Evolutionary conservation across 345 rosid species (phyloP).

Genomic region (Eucalyptus marginata): DNA sequence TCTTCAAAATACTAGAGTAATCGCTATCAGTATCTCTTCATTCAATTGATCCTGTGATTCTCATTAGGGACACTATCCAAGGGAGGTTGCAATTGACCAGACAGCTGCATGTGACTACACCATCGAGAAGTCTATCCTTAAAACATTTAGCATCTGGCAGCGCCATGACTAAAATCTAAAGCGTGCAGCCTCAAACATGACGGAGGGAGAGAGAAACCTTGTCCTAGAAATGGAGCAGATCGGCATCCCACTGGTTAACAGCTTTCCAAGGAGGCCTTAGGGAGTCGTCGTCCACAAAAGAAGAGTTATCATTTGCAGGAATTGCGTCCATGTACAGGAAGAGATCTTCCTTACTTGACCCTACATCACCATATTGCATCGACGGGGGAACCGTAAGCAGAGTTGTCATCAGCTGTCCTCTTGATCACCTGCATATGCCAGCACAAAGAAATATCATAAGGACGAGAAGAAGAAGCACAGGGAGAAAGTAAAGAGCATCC

Average conservation of each 20-base stretch:
- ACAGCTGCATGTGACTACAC: neutral
- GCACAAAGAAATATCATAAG: neutral
- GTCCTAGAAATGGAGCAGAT: conserved; percentile 88
- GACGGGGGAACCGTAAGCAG: conserved; percentile 75
- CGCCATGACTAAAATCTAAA: neutral
- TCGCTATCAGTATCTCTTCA: neutral
- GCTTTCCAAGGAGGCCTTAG: conserved; percentile 46
- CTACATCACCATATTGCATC: conserved; percentile 81
- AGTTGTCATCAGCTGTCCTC: conserved; percentile 45
- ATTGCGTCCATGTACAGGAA: conserved; percentile 73
- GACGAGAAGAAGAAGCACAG: neutral
- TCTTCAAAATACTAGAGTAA: neutral
- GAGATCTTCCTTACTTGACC: conserved; percentile 36
- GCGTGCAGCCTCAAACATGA: neutral
- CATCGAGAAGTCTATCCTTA: neutral
- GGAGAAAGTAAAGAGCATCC: neutral
- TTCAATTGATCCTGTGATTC: neutral
- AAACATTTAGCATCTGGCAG: neutral
- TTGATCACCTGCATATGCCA: conserved; percentile 45
- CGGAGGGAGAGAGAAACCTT: conserved; percentile 36
- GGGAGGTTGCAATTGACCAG: neutral
- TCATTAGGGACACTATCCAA: neutral
- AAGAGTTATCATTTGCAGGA: conserved; percentile 84
- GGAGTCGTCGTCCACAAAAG: conserved; percentile 54
- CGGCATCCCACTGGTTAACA: conserved; percentile 94